phyloP scores from a whole-genome alignment of 1,139 yeast species.

The Eremothecium gossypii region DNA sequence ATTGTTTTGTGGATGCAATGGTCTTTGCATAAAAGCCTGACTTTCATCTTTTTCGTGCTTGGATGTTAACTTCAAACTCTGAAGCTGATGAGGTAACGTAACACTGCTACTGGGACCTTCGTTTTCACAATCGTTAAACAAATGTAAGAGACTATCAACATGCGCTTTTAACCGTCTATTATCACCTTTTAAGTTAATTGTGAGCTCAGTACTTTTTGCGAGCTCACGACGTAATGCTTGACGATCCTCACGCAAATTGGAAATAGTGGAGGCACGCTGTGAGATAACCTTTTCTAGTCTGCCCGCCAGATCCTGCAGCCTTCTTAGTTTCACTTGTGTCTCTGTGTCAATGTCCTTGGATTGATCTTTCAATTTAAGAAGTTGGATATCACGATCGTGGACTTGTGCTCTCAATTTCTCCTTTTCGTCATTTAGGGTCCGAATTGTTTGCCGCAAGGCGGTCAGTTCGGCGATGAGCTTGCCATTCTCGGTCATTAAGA shows the following conservation, averaged over 20 bases:
- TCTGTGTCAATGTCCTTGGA: constrained; percentile 2
- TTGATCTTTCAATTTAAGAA: constrained; percentile 1
- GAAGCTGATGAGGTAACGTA: background rate
- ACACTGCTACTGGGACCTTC: background rate
- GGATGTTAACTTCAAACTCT: background rate
- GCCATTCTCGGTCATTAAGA: constrained; percentile 3
- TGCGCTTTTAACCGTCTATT: background rate
- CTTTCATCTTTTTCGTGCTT: too few species aligned
- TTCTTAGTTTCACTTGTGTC: background rate
- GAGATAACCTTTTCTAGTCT: constrained; percentile 1
- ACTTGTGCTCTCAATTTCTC: constrained; percentile 1
- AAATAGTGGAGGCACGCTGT: constrained; percentile 2
- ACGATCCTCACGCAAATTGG: constrained; percentile 1
- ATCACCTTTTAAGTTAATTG: constrained; percentile 1
- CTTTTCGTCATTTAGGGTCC: constrained; percentile 2
- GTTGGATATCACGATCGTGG: background rate
- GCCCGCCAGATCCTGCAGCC: background rate
- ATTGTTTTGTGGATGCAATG: too few species aligned
- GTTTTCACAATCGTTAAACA: constrained; percentile 2
- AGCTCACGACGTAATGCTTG: constrained; percentile 1
- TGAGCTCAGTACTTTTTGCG: constrained; percentile 1
- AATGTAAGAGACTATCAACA: constrained; percentile 1
- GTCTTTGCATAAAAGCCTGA: too few species aligned
- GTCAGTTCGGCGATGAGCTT: constrained; percentile 1
- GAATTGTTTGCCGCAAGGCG: background rate